Conservation (phyloP, 176 grass and related monocot species). For the Luzula sylvatica region DNA sequence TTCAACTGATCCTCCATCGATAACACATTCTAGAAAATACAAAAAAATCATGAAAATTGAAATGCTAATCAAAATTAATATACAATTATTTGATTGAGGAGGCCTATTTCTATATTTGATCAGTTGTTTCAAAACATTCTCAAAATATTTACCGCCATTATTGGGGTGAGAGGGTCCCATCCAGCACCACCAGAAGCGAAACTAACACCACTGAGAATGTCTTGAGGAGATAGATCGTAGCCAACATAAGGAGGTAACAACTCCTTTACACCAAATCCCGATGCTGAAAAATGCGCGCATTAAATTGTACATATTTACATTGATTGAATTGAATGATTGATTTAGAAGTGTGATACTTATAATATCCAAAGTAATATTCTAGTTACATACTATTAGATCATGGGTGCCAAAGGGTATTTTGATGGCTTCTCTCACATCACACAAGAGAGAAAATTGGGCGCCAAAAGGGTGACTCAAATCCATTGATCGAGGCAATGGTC, state of each 20-base stretch:
- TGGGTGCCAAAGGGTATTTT: too few species aligned
- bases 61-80: not conserved
- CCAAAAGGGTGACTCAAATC: too few species aligned
- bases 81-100: not conserved
- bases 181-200: slow-evolving; percentile 31
- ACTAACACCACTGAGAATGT: slow-evolving; percentile 41
- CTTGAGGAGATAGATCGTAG: slow-evolving; percentile 23
- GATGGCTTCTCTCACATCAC: too few species aligned
- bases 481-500: too few species aligned
- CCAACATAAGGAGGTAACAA: slow-evolving; percentile 32
- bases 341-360: too few species aligned
- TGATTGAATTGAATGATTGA: too few species aligned
- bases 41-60: too few species aligned
- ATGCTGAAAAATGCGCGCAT: slow-evolving; percentile 19
- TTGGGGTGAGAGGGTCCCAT: slow-evolving; percentile 39
- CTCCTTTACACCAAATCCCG: slow-evolving; percentile 31
- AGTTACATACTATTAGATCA: too few species aligned
- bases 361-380: too few species aligned
- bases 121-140: not conserved
- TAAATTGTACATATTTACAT: too few species aligned
- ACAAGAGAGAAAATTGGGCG: too few species aligned
- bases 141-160: slow-evolving; percentile 20
- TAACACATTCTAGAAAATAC: slow-evolving; percentile 24
- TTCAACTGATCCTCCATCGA: slow-evolving; percentile 38
- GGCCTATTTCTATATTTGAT: not conserved